A percentile compares a stretch with the other conserved stretches of the same genome.
Evolutionary conservation across 176 grass and related monocot species (phyloP).

Genomic region (Eremochloa ophiuroides): DNA sequence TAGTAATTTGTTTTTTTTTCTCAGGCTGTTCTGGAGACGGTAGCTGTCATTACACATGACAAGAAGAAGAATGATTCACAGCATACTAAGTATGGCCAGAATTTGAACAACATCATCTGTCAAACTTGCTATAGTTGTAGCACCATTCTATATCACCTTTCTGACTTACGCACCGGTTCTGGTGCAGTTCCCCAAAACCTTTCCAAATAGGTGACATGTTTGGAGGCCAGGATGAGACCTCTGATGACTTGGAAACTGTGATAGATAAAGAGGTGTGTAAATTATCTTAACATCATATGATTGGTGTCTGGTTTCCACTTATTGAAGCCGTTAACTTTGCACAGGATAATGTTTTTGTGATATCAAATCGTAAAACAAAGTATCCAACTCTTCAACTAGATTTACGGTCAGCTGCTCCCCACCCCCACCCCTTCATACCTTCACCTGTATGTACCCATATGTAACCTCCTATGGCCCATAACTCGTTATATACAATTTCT

Average conservation of each 20-base stretch:
- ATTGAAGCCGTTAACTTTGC: conserved; percentile 9
- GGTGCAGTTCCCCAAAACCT: conserved; percentile 71
- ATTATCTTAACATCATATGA: neutral
- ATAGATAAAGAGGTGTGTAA: conserved; percentile 88
- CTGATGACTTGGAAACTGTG: conserved; percentile 91
- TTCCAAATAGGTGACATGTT: conserved; percentile 99
- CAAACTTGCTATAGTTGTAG: neutral
- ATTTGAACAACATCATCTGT: conserved; percentile 11
- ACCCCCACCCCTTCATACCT: conserved; percentile 1
- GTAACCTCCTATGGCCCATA: conserved; percentile 3
- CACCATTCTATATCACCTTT: conserved; percentile 1
- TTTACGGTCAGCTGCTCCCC: conserved; percentile 45
- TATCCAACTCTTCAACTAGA: conserved; percentile 96
- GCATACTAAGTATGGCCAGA: conserved; percentile 58
- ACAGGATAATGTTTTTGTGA: conserved; percentile 99
- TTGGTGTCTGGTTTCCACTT: neutral
- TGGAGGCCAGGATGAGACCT: conserved; percentile 70
- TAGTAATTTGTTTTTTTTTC: conserved; percentile 18
- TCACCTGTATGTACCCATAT: conserved; percentile 19
- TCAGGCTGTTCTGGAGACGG: conserved; percentile 94
- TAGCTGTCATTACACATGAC: conserved; percentile 96
- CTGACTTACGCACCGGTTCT: conserved; percentile 16
- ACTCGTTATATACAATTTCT: conserved; percentile 1
- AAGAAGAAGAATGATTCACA: conserved; percentile 95
- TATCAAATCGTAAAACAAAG: conserved; percentile 99